Percentiles rank a stretch among this genome's conserved stretches.
phyloP scores from a whole-genome alignment of 2,329 filamentous ascomycete genomes.

The Neofusicoccum sp. region DNA sequence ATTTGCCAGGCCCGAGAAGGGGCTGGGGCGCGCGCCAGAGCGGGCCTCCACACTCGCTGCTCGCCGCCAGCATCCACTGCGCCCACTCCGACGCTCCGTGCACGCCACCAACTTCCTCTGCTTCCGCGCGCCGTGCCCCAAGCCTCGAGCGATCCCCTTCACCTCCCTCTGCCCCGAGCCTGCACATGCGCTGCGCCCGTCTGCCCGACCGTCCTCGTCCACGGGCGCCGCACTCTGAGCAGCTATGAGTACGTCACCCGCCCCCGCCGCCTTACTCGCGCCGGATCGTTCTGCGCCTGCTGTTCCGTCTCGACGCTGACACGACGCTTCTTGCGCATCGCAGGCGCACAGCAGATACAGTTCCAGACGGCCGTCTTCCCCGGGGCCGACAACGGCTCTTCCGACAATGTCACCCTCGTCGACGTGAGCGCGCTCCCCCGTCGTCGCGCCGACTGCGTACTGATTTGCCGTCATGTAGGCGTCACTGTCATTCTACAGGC shows the following conservation, averaged over 20 bases:
- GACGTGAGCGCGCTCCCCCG: neutral
- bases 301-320: neutral
- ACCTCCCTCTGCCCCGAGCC: neutral
- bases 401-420: constrained; percentile 17
- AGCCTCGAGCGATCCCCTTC: neutral
- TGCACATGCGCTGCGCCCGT: neutral
- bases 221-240: constrained; percentile 21
- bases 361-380: constrained; percentile 19
- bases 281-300: neutral
- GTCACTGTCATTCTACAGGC: constrained; percentile 33
- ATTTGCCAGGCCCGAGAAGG: neutral
- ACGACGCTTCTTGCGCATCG: neutral
- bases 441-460: neutral
- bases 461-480: constrained; percentile 16
- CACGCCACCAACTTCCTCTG: constrained; percentile 4
- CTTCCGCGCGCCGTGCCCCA: neutral
- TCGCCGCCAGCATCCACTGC: constrained; percentile 1
- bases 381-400: neutral
- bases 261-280: neutral
- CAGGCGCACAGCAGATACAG: constrained; percentile 16
- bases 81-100: constrained; percentile 10
- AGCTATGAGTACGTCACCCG: constrained; percentile 40
- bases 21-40: constrained; percentile 10
- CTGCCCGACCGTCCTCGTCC: constrained; percentile 18
- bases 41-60: constrained; percentile 2